Conservation (phyloP, 208 protist genomes). For the Leishmania gerbilli region DNA sequence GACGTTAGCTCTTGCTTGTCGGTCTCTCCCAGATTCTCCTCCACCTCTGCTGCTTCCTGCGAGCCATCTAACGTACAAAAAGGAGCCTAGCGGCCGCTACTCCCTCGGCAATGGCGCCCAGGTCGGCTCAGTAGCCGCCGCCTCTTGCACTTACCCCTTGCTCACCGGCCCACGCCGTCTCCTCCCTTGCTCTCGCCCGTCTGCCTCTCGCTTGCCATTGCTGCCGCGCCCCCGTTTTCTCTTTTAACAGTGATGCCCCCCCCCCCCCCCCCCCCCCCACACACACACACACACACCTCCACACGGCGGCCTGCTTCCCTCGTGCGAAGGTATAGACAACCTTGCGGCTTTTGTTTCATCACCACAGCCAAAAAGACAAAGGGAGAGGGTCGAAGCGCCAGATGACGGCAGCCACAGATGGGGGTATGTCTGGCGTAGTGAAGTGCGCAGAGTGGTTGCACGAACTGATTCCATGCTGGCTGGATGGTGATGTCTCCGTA, state of each 20-base stretch:
- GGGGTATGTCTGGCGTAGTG: not conserved
- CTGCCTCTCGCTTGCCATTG: not conserved
- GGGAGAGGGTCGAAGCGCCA: not conserved
- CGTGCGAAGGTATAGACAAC: not conserved
- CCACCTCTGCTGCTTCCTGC: not conserved
- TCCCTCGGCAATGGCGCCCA: not conserved
- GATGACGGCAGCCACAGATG: not conserved
- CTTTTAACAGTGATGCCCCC: not conserved
- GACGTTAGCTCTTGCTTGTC: not conserved
- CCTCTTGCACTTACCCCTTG: not conserved
- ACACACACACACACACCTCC: too few species aligned
- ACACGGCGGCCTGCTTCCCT: not conserved
- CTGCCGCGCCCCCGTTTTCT: not conserved
- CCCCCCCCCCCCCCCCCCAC: not conserved
- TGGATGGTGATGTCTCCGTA: not conserved
- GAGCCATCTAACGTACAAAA: not conserved
- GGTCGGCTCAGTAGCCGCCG: not conserved
- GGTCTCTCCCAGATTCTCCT: not conserved
- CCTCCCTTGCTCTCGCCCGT: not conserved
- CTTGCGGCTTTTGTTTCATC: not conserved
- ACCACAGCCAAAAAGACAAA: not conserved
- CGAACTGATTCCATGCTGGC: slow-evolving; percentile 2
- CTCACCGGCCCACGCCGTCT: not conserved
- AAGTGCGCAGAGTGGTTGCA: slow-evolving; percentile 17
- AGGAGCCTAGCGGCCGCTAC: not conserved